phyloP scores from a whole-genome alignment of 202 grass and related monocot species.

The Alloteropsis angusta region DNA sequence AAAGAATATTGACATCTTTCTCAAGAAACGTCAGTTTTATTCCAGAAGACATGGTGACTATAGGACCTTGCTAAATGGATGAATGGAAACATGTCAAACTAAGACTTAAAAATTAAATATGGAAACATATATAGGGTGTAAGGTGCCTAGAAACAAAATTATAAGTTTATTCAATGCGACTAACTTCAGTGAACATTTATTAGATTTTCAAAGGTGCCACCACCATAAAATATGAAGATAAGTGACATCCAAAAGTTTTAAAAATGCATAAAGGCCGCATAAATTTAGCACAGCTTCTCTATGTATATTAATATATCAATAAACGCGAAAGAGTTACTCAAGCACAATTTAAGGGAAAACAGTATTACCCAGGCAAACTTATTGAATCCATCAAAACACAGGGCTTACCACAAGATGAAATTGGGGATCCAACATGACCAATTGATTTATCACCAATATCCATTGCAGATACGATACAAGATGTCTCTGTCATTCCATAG shows the following conservation, averaged over 20 bases:
- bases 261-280: too few species aligned
- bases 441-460: conserved; percentile 49
- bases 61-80: neutral
- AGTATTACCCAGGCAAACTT: neutral
- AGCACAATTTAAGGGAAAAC: too few species aligned
- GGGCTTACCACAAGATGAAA: conserved; percentile 43
- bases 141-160: too few species aligned
- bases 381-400: neutral
- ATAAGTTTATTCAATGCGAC: neutral
- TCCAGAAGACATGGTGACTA: neutral
- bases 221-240: too few species aligned
- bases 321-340: neutral
- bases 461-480: conserved; percentile 75
- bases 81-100: too few species aligned
- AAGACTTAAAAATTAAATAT: too few species aligned
- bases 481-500: conserved; percentile 98
- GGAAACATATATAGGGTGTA: too few species aligned
- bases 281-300: neutral
- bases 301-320: neutral
- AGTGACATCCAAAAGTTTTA: too few species aligned
- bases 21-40: neutral
- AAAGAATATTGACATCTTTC: neutral
- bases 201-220: neutral
- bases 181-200: neutral
- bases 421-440: conserved; percentile 88